A percentile compares a stretch with the other conserved stretches of the same genome.
Evolutionary conservation across 2,329 filamentous ascomycete genomes (phyloP).

Genomic region (Trichoderma cornu-damae): DNA sequence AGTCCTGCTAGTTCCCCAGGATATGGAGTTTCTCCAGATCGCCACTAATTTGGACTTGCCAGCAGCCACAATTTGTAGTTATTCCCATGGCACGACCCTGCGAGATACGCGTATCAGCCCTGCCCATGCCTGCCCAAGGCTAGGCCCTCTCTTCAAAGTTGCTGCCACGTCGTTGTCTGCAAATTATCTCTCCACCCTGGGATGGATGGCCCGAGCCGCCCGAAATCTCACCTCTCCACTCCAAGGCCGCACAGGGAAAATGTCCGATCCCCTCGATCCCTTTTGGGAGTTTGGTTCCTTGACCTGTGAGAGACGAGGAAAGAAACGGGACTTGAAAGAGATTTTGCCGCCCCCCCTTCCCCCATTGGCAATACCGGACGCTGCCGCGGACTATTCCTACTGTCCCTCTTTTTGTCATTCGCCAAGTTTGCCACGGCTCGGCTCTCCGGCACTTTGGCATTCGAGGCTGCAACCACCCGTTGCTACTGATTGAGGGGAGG

Average conservation of each 20-base stretch:
- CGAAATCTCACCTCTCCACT: neutral
- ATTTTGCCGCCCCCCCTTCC: neutral
- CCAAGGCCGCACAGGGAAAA: neutral
- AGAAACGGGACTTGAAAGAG: neutral
- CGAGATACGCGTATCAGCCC: constrained; percentile 13
- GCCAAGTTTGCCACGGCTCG: too few relatives aligned
- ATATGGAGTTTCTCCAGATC: too few relatives aligned
- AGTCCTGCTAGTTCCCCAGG: too few relatives aligned
- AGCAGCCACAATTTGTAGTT: too few relatives aligned
- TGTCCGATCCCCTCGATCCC: neutral
- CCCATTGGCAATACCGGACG: too few relatives aligned
- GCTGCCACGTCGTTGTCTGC: too few relatives aligned
- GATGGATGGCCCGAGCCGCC: neutral
- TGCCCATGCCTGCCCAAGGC: neutral
- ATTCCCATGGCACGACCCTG: neutral
- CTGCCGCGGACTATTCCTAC: too few relatives aligned
- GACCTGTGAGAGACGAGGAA: neutral
- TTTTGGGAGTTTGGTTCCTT: neutral
- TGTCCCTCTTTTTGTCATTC: too few relatives aligned
- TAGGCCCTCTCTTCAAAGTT: too few relatives aligned
- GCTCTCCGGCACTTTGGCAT: neutral
- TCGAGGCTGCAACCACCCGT: neutral
- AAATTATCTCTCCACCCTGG: neutral
- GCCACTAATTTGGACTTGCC: too few relatives aligned
- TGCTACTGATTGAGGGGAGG: neutral